phyloP scores from a whole-genome alignment of 768 basidiomycete genomes.

The Steccherinum ochraceum region DNA sequence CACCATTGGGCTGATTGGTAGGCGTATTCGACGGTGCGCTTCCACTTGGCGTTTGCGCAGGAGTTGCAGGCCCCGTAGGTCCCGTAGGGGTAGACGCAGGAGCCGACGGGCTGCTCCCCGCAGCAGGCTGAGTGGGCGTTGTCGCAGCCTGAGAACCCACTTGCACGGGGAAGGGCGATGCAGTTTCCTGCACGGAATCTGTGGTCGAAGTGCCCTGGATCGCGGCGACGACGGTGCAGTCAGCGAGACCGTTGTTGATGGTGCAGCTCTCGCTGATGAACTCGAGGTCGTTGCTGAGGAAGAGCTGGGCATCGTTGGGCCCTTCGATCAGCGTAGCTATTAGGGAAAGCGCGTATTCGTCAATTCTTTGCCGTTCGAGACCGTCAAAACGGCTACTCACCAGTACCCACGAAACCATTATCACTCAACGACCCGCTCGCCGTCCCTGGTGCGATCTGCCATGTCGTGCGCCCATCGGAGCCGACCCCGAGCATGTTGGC shows the following conservation, averaged over 20 bases:
- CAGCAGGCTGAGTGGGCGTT: too few relatives aligned
- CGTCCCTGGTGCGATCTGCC: conserved; percentile 29
- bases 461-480: conserved; percentile 36
- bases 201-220: conserved; percentile 11
- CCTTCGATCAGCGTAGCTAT: conserved; percentile 42
- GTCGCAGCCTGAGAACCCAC: conserved; percentile 17
- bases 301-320: conserved; percentile 31
- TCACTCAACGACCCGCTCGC: conserved; percentile 26
- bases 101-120: not conserved
- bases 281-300: conserved; percentile 22
- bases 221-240: conserved; percentile 19
- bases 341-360: not conserved
- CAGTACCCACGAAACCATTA: conserved; percentile 32
- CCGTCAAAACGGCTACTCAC: conserved; percentile 25
- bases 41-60: not conserved
- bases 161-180: conserved; percentile 22
- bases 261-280: conserved; percentile 21
- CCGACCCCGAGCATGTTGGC: conserved; percentile 38
- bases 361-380: not conserved
- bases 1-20: not conserved
- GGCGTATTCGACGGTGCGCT: not conserved
- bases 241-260: conserved; percentile 16
- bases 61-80: not conserved
- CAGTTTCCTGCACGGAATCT: conserved; percentile 17
- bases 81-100: not conserved